A percentile compares a stretch with the other conserved stretches of the same genome.
phyloP scores from a whole-genome alignment of 2,329 filamentous ascomycete species.

The Colletotrichum acutatum region DNA sequence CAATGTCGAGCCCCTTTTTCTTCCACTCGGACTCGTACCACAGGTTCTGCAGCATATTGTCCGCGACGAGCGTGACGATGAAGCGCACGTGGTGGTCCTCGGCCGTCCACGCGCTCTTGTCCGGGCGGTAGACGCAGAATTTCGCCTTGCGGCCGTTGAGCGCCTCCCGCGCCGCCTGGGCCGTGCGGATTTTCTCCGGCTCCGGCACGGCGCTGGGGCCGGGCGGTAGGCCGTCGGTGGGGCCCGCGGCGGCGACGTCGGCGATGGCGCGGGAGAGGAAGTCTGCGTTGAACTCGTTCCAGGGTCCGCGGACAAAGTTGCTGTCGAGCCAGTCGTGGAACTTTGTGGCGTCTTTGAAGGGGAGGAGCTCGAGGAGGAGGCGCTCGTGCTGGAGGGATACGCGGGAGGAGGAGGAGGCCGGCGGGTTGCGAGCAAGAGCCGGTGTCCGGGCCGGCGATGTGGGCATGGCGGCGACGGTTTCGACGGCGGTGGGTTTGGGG shows the following conservation, averaged over 20 bases:
- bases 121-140: conserved; percentile 49
- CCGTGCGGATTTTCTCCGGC: conserved; percentile 46
- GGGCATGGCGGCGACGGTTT: neutral
- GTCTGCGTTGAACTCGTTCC: conserved; percentile 50
- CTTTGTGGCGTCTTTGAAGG: conserved; percentile 45
- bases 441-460: neutral
- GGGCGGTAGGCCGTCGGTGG: neutral
- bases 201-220: conserved; percentile 38
- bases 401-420: neutral
- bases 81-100: conserved; percentile 53
- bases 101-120: conserved; percentile 48
- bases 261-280: conserved; percentile 39
- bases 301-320: conserved; percentile 46
- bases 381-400: conserved; percentile 49
- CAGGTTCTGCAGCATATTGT: conserved; percentile 47
- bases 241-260: neutral
- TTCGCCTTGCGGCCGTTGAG: conserved; percentile 42
- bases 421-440: neutral
- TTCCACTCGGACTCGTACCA: conserved; percentile 48
- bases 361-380: conserved; percentile 52
- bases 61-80: conserved; percentile 47
- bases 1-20: conserved; percentile 44
- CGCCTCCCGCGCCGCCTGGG: conserved; percentile 45
- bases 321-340: conserved; percentile 50
- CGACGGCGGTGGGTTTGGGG: conserved; percentile 5